phyloP scores from a whole-genome alignment of 306 rosid species.

The Abrus pulchellus region DNA sequence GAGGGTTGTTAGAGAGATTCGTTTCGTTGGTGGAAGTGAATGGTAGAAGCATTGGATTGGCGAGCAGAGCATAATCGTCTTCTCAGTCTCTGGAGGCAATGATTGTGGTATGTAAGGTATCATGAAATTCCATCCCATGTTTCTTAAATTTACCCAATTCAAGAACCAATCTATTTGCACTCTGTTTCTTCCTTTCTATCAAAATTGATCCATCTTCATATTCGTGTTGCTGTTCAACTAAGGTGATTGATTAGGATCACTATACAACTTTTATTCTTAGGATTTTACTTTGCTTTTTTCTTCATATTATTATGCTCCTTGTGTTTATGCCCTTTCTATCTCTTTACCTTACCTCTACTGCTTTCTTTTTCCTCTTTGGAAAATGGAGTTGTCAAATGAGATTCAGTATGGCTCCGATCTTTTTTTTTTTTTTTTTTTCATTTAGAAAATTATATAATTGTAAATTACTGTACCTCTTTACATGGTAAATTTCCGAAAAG shows the following conservation, averaged over 20 bases:
- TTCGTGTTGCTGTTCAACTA: background rate
- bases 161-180: background rate
- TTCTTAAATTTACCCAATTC: background rate
- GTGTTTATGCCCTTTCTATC: background rate
- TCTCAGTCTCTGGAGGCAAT: background rate
- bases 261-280: background rate
- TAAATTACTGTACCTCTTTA: background rate
- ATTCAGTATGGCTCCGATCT: background rate
- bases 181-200: background rate
- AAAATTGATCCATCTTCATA: background rate
- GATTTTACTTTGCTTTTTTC: background rate
- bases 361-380: background rate
- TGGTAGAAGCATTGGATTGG: background rate
- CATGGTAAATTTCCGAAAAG: background rate
- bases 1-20: conserved; percentile 22
- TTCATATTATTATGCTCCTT: background rate
- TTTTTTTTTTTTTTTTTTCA: background rate
- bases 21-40: background rate
- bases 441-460: background rate
- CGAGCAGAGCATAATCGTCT: background rate
- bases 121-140: background rate
- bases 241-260: background rate
- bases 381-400: background rate
- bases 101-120: background rate
- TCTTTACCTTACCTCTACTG: too few species aligned